Conservation (phyloP, 1,284 basidiomycete species). For the Trichosporon inkin region DNA sequence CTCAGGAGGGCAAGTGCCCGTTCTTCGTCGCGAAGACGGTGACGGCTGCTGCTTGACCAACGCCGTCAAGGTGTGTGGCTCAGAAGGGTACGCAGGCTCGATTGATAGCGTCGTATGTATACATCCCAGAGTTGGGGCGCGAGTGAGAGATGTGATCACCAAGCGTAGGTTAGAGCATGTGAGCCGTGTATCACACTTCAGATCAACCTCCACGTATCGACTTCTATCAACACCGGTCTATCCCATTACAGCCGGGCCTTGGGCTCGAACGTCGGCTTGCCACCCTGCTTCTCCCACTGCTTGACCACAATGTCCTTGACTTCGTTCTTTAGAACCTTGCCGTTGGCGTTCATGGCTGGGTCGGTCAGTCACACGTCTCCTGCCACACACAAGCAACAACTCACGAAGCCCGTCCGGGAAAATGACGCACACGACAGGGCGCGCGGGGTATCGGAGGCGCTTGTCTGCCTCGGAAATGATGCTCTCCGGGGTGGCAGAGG, state of each 20-base stretch:
- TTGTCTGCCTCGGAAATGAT: conserved; percentile 18
- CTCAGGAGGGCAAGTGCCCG: conserved; percentile 9
- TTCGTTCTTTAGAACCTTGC: conserved; percentile 22
- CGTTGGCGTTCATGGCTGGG: conserved; percentile 19
- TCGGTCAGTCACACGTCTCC: not conserved
- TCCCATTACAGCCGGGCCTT: conserved; percentile 16
- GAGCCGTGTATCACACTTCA: too few relatives aligned
- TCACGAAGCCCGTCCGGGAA: conserved; percentile 18
- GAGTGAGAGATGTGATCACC: too few relatives aligned
- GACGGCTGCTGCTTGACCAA: too few relatives aligned
- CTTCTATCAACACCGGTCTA: too few relatives aligned
- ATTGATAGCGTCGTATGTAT: too few relatives aligned
- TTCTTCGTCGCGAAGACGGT: conserved; percentile 8
- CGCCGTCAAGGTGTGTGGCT: too few relatives aligned
- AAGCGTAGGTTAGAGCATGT: too few relatives aligned
- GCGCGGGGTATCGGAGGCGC: conserved; percentile 21
- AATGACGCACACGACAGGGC: conserved; percentile 18
- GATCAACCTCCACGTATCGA: too few relatives aligned
- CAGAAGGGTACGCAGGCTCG: too few relatives aligned
- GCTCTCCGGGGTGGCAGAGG: conserved; percentile 9
- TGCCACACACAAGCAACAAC: not conserved
- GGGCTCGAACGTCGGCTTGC: conserved; percentile 3
- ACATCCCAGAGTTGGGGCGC: too few relatives aligned
- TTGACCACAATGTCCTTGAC: conserved; percentile 22
- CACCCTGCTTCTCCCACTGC: conserved; percentile 17